A percentile compares a stretch with the other conserved stretches of the same genome.
phyloP scores from a whole-genome alignment of 2,329 filamentous ascomycete species.

The Nannizziopsis arthrosporioides region DNA sequence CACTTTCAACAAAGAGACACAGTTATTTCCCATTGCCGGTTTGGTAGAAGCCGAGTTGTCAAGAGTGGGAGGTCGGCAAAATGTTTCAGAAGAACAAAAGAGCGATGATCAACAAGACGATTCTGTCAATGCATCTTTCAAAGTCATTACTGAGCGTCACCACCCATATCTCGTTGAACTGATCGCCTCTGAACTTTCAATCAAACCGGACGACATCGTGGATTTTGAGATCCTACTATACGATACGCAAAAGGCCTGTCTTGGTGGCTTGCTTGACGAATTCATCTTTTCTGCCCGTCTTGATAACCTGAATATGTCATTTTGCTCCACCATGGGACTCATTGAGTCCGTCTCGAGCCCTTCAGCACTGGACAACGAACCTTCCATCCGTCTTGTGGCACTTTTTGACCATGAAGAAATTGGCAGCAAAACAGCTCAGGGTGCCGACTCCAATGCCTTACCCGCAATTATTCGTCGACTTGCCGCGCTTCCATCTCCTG shows the following conservation, averaged over 20 bases:
- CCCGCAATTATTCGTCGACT: constrained; percentile 78
- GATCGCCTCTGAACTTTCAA: constrained; percentile 67
- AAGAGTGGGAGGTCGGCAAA: constrained; percentile 23
- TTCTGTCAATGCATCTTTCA: constrained; percentile 58
- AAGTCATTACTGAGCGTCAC: constrained; percentile 67
- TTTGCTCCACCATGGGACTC: constrained; percentile 75
- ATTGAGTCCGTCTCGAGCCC: constrained; percentile 61
- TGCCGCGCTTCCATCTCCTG: constrained; percentile 59
- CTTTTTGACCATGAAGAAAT: constrained; percentile 99
- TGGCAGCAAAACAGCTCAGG: constrained; percentile 82
- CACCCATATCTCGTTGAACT: constrained; percentile 78
- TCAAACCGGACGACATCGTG: constrained; percentile 58
- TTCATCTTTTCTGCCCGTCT: constrained; percentile 92
- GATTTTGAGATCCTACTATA: constrained; percentile 98
- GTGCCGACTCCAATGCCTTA: constrained; percentile 82
- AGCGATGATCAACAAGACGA: constrained; percentile 33
- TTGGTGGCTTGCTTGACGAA: constrained; percentile 85
- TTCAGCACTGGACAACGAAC: constrained; percentile 59
- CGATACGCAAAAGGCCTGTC: constrained; percentile 79
- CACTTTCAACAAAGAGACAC: constrained; percentile 91
- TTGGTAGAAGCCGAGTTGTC: constrained; percentile 76
- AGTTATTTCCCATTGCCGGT: constrained; percentile 86
- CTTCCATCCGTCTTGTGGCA: constrained; percentile 76
- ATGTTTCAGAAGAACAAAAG: constrained; percentile 31
- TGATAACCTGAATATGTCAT: constrained; percentile 94